These are phyloP conservation scores for Pterula multifida DNA, from an alignment of 1,284 basidiomycete genomes.

Conservation along the genomic window DNA sequence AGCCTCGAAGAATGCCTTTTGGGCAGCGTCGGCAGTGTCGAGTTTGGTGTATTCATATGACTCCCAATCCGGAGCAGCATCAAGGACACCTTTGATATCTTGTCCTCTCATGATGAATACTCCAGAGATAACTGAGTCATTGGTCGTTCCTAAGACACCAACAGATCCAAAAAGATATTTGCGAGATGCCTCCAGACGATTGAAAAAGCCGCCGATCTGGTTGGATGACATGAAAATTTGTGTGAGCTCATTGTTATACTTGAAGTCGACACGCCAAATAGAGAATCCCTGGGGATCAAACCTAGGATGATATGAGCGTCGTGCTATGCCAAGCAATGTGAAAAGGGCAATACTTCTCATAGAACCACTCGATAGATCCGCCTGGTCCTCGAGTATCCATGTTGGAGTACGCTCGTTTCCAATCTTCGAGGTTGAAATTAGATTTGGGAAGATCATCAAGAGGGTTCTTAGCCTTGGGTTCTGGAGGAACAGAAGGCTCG, in stretches of 20 bases:
- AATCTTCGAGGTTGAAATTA: conserved; percentile 91
- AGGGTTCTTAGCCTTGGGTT: conserved; percentile 86
- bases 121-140: conserved; percentile 64
- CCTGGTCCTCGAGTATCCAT: conserved; percentile 77
- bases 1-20: conserved; percentile 85
- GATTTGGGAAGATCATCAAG: conserved; percentile 89
- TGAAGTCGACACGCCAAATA: conserved; percentile 88
- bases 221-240: conserved; percentile 87
- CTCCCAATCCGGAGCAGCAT: conserved; percentile 88
- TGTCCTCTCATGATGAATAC: conserved; percentile 74
- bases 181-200: conserved; percentile 89
- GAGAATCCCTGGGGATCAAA: conserved; percentile 90
- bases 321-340: conserved; percentile 9
- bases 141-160: conserved; percentile 60
- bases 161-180: conserved; percentile 93
- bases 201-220: conserved; percentile 91
- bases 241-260: conserved; percentile 94
- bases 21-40: conserved; percentile 50
- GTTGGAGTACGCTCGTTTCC: conserved; percentile 98
- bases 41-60: conserved; percentile 76
- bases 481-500: conserved; percentile 45
- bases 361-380: conserved; percentile 80
- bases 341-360: conserved; percentile 51
- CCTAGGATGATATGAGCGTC: conserved; percentile 31
- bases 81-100: conserved; percentile 58